These are phyloP conservation scores for Penicillium antarcticum DNA, from an alignment of 495 filamentous ascomycete genomes.

Conservation along the genomic window DNA sequence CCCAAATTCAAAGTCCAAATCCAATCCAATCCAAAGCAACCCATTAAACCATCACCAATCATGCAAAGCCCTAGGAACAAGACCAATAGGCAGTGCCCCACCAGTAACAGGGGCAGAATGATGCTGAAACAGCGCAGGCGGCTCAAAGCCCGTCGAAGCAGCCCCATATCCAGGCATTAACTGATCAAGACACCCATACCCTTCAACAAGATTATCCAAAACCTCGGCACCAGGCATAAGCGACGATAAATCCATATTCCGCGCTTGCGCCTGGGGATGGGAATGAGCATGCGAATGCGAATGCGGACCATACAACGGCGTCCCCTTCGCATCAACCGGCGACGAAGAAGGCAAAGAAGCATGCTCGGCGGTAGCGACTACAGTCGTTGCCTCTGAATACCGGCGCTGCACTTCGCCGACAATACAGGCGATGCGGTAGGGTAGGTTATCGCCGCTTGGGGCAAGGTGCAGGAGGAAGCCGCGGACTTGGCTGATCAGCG, in stretches of 20 bases:
- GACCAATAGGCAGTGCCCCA: constrained; percentile 24
- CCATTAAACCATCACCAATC: constrained; percentile 13
- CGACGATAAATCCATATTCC: constrained; percentile 17
- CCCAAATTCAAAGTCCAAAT: neutral
- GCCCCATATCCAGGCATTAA: constrained; percentile 20
- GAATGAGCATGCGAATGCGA: neutral
- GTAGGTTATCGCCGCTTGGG: constrained; percentile 36
- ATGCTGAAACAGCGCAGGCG: constrained; percentile 18
- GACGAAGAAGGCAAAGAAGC: constrained; percentile 8
- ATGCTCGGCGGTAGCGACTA: neutral
- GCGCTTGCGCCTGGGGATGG: too few species aligned
- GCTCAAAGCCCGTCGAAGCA: constrained; percentile 8
- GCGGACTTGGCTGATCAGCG: constrained; percentile 36
- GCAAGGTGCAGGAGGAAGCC: constrained; percentile 36
- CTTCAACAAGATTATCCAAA: constrained; percentile 22
- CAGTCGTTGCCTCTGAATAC: constrained; percentile 17
- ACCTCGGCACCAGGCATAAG: constrained; percentile 14
- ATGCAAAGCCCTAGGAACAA: constrained; percentile 27
- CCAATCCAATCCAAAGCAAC: neutral
- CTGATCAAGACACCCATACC: constrained; percentile 24
- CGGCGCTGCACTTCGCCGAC: constrained; percentile 28
- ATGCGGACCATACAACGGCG: neutral
- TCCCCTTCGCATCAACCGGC: neutral
- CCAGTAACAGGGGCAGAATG: constrained; percentile 16
- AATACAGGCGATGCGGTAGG: constrained; percentile 32